Evolutionary conservation across 177 flowering plant species (phyloP).

Genomic region (Vitis hybrid): DNA sequence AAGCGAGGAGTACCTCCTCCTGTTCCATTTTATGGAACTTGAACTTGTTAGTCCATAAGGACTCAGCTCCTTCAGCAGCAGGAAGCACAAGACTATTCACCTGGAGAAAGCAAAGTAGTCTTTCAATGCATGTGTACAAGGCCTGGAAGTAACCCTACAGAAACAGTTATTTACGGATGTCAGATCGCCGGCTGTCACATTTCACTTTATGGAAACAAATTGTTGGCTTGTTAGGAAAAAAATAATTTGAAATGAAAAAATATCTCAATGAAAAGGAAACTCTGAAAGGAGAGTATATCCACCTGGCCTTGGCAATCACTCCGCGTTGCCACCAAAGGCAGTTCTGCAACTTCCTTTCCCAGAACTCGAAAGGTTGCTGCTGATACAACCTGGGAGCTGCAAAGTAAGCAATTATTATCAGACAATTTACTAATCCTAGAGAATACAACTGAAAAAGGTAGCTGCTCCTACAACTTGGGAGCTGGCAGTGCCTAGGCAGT

Average conservation of each 20-base stretch:
- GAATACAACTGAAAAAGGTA: too few species aligned
- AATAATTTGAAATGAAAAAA: neutral
- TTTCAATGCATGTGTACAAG: neutral
- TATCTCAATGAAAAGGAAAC: neutral
- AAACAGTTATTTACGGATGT: slow-evolving; percentile 2
- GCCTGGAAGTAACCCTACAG: slow-evolving; percentile 80
- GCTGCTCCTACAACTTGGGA: too few species aligned
- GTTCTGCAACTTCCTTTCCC: slow-evolving; percentile 79
- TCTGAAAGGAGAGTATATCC: neutral
- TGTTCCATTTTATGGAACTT: too few species aligned
- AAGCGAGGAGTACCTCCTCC: too few species aligned
- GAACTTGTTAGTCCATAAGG: too few species aligned
- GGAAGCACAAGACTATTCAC: too few species aligned
- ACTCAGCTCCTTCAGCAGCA: too few species aligned
- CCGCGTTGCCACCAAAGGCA: slow-evolving; percentile 91
- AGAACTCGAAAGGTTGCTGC: slow-evolving; percentile 75
- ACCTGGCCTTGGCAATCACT: slow-evolving; percentile 75
- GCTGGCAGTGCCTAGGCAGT: too few species aligned
- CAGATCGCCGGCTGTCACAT: neutral
- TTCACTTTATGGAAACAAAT: neutral
- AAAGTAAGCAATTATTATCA: slow-evolving; percentile 7
- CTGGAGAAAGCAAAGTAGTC: too few species aligned
- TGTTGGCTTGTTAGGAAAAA: neutral
- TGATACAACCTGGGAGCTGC: slow-evolving; percentile 77
- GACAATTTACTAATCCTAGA: neutral